Evolutionary conservation across 441 rosid species (phyloP).

Genomic region (Populus hybrid): DNA sequence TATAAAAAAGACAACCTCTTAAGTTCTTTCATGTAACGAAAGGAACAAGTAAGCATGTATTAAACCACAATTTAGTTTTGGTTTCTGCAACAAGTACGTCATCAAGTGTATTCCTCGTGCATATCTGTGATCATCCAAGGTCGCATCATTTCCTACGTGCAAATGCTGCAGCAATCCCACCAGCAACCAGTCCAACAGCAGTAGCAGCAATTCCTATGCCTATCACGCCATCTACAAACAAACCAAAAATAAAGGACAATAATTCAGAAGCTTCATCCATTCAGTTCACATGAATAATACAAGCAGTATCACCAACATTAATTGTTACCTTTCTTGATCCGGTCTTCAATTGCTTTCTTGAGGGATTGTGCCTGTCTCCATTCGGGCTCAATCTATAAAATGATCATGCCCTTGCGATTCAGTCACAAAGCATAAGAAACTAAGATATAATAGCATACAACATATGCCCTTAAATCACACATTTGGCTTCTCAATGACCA

Average conservation of each 20-base stretch:
- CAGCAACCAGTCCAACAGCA: constrained; percentile 62
- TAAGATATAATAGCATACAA: neutral
- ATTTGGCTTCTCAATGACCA: constrained; percentile 1
- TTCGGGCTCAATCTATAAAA: constrained; percentile 54
- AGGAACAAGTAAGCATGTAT: neutral
- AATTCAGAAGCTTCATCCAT: neutral
- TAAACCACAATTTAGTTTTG: neutral
- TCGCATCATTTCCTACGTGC: constrained; percentile 28
- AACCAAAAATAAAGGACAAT: neutral
- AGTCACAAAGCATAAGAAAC: neutral
- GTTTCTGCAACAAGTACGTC: neutral
- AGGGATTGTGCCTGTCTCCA: constrained; percentile 66
- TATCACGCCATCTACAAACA: constrained; percentile 54
- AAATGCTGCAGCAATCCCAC: constrained; percentile 57
- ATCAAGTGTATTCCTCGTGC: neutral
- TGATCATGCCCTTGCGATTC: constrained; percentile 1
- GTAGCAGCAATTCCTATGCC: constrained; percentile 72
- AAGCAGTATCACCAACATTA: neutral
- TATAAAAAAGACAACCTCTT: neutral
- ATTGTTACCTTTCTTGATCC: constrained; percentile 53
- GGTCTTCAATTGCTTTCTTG: constrained; percentile 52
- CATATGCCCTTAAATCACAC: neutral
- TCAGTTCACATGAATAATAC: neutral
- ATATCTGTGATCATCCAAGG: neutral
- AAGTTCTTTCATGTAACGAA: neutral